Percentiles rank a stretch among this genome's conserved stretches.
Conservation (phyloP, 164 flowering plant species). For the grape (Vitis vinifera) region ASM3070453v1 NC_081805.1:11194001-11194500, state of each 20-base stretch:
- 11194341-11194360: too few relatives aligned
- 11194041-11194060: neutral
- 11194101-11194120: conserved; percentile 78
- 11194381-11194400: too few relatives aligned
- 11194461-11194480: too few relatives aligned
- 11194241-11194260: conserved; percentile 44
- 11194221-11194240: conserved; percentile 31
- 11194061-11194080: conserved; percentile 73
- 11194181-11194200: conserved; percentile 5
- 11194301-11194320: neutral
- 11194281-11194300: conserved; percentile 26
- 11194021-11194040: too few relatives aligned
- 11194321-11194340: too few relatives aligned
- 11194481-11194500: too few relatives aligned
- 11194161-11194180: conserved; percentile 34
- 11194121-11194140: conserved; percentile 61
- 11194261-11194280: conserved; percentile 31
- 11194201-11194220: conserved; percentile 32
- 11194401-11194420: too few relatives aligned
- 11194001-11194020: too few relatives aligned
- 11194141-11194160: conserved; percentile 74
- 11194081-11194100: conserved; percentile 35
- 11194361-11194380: too few relatives aligned
- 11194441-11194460: too few relatives aligned
- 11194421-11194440: too few relatives aligned